Conservation (phyloP, 129 eudicot species). For the Flaveria sonorensis region DNA sequence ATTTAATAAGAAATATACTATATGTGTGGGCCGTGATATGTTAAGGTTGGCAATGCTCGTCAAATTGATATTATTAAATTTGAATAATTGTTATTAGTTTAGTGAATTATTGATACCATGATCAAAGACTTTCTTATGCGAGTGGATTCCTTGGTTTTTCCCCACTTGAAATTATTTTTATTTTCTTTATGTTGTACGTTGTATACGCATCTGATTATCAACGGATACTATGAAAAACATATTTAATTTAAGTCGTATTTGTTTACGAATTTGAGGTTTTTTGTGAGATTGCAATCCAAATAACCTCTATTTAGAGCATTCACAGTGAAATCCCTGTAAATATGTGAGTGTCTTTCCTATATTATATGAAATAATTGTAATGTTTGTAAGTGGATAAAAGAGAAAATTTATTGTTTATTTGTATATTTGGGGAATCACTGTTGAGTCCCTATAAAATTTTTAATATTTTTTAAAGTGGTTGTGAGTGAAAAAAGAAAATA, state of each 20-base stretch:
- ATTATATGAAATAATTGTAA: too few species aligned
- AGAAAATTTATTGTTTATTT: too few species aligned
- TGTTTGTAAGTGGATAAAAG: too few species aligned
- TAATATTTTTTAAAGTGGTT: too few species aligned
- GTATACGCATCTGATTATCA: not conserved
- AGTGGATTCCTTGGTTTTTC: slow-evolving; percentile 32
- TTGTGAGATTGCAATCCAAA: too few species aligned
- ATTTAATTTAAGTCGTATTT: not conserved
- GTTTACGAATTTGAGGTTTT: not conserved
- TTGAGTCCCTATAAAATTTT: too few species aligned
- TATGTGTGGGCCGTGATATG: slow-evolving; percentile 18
- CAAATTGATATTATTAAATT: slow-evolving; percentile 23
- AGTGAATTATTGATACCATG: slow-evolving; percentile 36
- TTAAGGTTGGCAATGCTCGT: slow-evolving; percentile 30
- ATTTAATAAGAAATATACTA: slow-evolving; percentile 15
- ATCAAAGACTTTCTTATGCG: slow-evolving; percentile 36
- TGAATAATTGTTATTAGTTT: slow-evolving; percentile 6
- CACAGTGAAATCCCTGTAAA: too few species aligned
- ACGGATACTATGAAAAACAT: not conserved
- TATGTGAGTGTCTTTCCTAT: too few species aligned
- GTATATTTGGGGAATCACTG: too few species aligned
- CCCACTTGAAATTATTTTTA: slow-evolving; percentile 15
- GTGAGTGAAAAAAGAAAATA: too few species aligned
- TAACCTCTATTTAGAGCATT: too few species aligned
- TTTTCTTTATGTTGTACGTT: not conserved